Conservation (phyloP, 495 filamentous ascomycete species). For the Penicillium riverlandense region DNA sequence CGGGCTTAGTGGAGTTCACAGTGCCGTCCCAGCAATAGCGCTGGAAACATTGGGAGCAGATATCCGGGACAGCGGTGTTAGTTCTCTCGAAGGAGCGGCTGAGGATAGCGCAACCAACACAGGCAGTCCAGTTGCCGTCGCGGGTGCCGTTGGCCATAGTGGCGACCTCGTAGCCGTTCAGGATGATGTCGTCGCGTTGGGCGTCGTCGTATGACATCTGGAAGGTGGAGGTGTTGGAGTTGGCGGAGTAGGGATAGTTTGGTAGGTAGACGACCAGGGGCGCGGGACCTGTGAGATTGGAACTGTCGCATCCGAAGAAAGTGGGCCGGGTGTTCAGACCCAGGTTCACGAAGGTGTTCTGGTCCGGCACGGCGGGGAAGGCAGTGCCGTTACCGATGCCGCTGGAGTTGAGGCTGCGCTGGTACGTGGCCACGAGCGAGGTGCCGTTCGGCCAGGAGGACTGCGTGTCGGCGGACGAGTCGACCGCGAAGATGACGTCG, state of each 20-base stretch:
- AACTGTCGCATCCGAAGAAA: conserved; percentile 84
- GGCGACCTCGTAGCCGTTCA: conserved; percentile 75
- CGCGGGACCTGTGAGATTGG: conserved; percentile 46
- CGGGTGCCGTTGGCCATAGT: conserved; percentile 74
- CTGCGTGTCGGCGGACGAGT: conserved; percentile 74
- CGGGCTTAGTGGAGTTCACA: conserved; percentile 22
- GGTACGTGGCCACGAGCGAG: conserved; percentile 73
- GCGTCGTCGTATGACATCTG: conserved; percentile 49
- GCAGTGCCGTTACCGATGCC: conserved; percentile 70
- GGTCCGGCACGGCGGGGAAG: conserved; percentile 77
- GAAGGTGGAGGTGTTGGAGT: conserved; percentile 72
- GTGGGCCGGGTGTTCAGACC: conserved; percentile 79
- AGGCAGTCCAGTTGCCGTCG: conserved; percentile 66
- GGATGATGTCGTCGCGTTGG: conserved; percentile 68
- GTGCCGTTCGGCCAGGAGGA: conserved; percentile 84
- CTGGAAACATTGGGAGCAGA: conserved; percentile 68
- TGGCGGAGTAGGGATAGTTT: conserved; percentile 69
- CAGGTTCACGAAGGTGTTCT: conserved; percentile 79
- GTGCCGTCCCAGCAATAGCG: conserved; percentile 68
- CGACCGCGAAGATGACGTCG: conserved; percentile 89
- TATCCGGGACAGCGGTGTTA: conserved; percentile 51
- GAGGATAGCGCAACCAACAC: conserved; percentile 87
- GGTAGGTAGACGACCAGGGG: conserved; percentile 89
- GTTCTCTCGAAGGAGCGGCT: conserved; percentile 64
- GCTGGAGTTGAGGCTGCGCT: conserved; percentile 52